Conservation (phyloP, 2,329 filamentous ascomycete species). For the Cercospora janseana region DNA sequence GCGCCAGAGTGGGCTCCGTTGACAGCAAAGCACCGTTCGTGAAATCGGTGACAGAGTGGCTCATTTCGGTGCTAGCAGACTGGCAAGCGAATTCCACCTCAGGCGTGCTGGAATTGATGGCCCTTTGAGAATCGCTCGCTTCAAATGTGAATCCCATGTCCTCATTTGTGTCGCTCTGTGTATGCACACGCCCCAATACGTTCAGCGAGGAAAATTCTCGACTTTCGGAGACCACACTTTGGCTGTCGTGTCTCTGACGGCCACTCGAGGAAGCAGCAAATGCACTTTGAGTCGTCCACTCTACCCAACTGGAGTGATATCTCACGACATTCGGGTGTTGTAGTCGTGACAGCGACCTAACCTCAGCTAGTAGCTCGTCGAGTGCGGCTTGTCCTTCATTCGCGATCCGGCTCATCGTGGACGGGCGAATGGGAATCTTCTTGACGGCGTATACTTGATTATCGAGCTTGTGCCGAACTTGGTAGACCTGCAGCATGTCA, state of each 20-base stretch:
- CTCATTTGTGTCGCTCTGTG: conserved; percentile 19
- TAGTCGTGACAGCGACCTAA: conserved; percentile 60
- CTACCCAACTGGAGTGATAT: conserved; percentile 65
- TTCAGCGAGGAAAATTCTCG: conserved; percentile 26
- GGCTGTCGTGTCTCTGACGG: conserved; percentile 18
- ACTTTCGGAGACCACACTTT: conserved; percentile 20
- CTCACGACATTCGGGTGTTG: conserved; percentile 66
- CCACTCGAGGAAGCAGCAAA: conserved; percentile 11
- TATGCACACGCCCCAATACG: conserved; percentile 20
- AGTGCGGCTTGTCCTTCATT: conserved; percentile 53
- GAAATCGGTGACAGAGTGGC: conserved; percentile 10
- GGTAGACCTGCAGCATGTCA: conserved; percentile 54
- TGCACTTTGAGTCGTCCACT: conserved; percentile 38
- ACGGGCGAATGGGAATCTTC: conserved; percentile 58
- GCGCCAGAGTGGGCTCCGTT: conserved; percentile 42
- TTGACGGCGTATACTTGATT: conserved; percentile 64
- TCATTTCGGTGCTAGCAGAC: conserved; percentile 2
- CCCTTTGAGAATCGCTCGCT: conserved; percentile 4
- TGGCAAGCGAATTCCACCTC: not conserved
- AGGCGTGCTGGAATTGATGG: not conserved
- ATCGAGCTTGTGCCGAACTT: conserved; percentile 61
- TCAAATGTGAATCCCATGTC: conserved; percentile 24
- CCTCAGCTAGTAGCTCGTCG: conserved; percentile 58
- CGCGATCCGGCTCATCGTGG: conserved; percentile 46
- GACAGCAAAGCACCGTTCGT: conserved; percentile 13